Base-by-base conservation (phyloP, 257 asterid genomes). In the Voacanga thouarsii region DNA sequence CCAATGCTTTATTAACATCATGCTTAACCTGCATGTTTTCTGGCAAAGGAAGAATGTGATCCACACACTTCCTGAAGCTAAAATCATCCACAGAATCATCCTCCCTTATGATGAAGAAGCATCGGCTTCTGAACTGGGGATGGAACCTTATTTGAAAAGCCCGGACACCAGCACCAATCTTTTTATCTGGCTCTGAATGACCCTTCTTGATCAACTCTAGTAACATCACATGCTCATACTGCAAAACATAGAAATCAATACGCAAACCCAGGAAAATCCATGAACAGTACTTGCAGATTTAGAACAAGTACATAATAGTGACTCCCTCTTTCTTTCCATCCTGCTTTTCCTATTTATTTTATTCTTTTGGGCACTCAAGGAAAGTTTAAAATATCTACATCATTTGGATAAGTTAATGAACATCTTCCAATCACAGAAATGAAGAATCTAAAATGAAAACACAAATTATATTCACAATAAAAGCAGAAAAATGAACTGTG, bases 1-100 rank as follows among this genome's bases (percentile, higher is more conserved):
- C 92, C 71, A 87, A 67, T 6, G 87, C 89, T 84, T 82, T 89
- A 74, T 89, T 92, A 57, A 80, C 97, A 75, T 90, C 89, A 0
- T 86, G 84, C 80, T 89, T 91, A 80, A 85, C 59, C 76, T 89
- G 98, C 96, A 95, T 92, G 90, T 84, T 88, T 28, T 87, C 96
- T 0, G 99, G 99, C 83, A 94, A 80, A 49, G 99, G 97, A 64
- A 80, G 87, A 6, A 94, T 90, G 73, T 82, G 93, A 79, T 95
- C 85, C 16, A 95, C 98, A 71, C 99, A 95, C 88, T 95, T 95
- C 78, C 99, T 85, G 90, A 95, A 95, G 87, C 99, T 95, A 81
- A 92, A 95, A 77, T 92, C 99, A 21, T 95, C 99, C n/a, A 53
- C 79, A 1, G 97, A 81, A 10, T 86, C 94, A 68, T 95, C 99